Evolutionary conservation across 2,329 filamentous ascomycete species (phyloP), one percentile per base, ranked within the genome.

Genomic region (Fusarium hainanense): DNA sequence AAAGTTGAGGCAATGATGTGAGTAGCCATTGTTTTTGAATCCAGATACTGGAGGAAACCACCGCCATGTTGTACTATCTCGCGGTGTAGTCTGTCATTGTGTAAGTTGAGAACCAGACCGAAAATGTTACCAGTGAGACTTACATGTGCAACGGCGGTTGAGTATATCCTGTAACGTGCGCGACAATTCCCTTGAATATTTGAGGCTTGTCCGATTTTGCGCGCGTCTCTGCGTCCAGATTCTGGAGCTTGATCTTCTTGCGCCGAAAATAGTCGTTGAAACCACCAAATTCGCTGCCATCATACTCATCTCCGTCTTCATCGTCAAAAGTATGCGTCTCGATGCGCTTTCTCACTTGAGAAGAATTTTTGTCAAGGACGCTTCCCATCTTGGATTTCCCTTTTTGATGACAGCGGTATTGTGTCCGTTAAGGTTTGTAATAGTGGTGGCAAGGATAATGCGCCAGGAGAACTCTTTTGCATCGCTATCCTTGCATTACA

Each of bases 211-310:
- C 89, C 1, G 83, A 80, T 6, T 88, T 83, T 32, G 91, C 87
- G 62, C 95, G 90, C 46, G 97, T 84, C 56, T 97, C 89, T 11
- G 90, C 90, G 80, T 99, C 96, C 30, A 96, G 87, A 76, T 99
- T 99, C 79, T 98, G 96, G 6, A 99, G 86, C 78, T 99, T 99
- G 79, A 97, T 90, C 85, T 97, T 98, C 84, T 99, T 99, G 58
- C 94, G 90, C 51, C 94, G 88, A 78, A 98, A 97, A 79, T 98
- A 99, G 76, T 98, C 95, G 25, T 85, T 82, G 75, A 98, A 97
- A 11, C 94, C 95, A 27, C 93, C 93, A 79, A 98, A 99, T 54
- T 88, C 88, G 68, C 94, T 98, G 3, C 85, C 88, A 62, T 91
- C 90, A 79, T 99, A 99, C 79, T 99, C 97, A 61, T 98, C 95